Conservation (phyloP, 179 eudicot genomes). For the Spinacia oleracea region DNA sequence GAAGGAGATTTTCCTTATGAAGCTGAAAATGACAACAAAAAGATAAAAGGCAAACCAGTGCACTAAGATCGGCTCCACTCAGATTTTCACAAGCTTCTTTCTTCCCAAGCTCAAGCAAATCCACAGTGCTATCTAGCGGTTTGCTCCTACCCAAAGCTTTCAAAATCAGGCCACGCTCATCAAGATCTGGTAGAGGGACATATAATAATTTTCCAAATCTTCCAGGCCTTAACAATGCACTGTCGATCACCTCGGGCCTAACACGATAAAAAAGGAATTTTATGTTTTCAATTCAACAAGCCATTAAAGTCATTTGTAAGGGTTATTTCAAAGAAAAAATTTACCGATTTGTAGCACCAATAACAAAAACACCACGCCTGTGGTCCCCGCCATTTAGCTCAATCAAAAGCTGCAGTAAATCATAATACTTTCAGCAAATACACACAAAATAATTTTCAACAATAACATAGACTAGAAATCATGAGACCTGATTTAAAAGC, state of each 20-base stretch:
- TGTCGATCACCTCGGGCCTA: slow-evolving; percentile 87
- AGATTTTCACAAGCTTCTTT: slow-evolving; percentile 56
- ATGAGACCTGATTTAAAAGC: slow-evolving; percentile 70
- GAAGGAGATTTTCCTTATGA: not conserved
- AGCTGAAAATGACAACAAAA: not conserved
- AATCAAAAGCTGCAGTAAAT: slow-evolving; percentile 58
- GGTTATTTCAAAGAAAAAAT: not conserved
- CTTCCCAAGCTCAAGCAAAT: slow-evolving; percentile 64
- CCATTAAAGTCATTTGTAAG: not conserved
- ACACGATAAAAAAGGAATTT: not conserved
- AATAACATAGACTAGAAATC: not conserved
- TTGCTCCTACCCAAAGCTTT: slow-evolving; percentile 61
- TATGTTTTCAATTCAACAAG: not conserved
- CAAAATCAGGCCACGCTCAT: slow-evolving; percentile 73
- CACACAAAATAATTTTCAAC: not conserved
- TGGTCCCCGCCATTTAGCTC: slow-evolving; percentile 87
- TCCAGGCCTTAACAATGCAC: slow-evolving; percentile 71
- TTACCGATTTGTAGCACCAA: slow-evolving; percentile 96
- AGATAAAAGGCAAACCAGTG: slow-evolving; percentile 51
- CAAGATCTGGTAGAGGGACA: slow-evolving; percentile 71
- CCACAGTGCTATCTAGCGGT: slow-evolving; percentile 63
- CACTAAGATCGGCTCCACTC: slow-evolving; percentile 89
- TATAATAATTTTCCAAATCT: slow-evolving; percentile 69
- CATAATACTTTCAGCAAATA: slow-evolving; percentile 18
- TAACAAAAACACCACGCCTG: slow-evolving; percentile 76